A percentile compares a stretch with the other conserved stretches of the same genome.
Conservation (phyloP, 345 rosid genomes). For the Xanthoceras sorbifolium region DNA sequence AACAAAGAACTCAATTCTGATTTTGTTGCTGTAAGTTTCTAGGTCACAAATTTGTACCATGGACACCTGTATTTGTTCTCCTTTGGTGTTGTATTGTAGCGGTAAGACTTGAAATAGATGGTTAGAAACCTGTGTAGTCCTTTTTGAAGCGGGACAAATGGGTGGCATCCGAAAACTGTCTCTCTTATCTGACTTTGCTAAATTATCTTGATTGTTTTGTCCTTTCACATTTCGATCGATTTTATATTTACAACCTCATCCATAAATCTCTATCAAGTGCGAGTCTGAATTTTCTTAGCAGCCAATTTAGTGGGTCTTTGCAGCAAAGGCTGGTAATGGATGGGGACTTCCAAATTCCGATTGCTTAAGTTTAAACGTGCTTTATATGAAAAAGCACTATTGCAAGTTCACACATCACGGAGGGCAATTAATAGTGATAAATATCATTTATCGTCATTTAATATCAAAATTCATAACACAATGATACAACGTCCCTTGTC, state of each 20-base stretch:
- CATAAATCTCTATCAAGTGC: no score
- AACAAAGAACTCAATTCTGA: background rate
- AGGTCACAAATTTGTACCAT: constrained; percentile 8
- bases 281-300: no score
- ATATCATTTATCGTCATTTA: no score
- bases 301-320: no score
- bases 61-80: background rate
- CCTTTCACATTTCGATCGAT: no score
- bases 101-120: background rate
- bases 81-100: constrained; percentile 6
- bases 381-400: background rate
- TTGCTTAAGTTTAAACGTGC: background rate
- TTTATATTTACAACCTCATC: no score
- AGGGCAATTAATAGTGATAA: no score
- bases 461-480: no score
- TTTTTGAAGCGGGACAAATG: background rate
- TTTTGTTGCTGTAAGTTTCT: background rate
- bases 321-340: no score
- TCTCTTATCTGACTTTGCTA: background rate
- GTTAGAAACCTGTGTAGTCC: constrained; percentile 5
- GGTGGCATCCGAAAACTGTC: background rate
- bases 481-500: no score
- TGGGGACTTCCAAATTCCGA: background rate
- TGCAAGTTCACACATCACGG: no score
- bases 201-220: no score